Evolutionary conservation across 805 yeast species (phyloP).

Genomic region (Wickerhamomyces silvicola): DNA sequence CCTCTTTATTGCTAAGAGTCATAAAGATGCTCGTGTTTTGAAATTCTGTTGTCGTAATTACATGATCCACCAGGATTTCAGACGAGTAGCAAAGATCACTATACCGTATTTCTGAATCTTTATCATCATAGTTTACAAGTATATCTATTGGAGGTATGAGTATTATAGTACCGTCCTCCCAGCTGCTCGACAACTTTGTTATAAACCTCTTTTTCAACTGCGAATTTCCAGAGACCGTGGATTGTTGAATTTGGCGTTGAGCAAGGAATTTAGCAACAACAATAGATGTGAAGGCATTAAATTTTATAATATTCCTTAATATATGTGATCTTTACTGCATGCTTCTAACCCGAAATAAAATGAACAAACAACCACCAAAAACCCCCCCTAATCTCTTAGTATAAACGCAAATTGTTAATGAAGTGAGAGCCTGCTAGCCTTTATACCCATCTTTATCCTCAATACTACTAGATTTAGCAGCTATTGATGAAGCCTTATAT

Average conservation of each 20-base stretch:
- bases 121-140: constrained; percentile 35
- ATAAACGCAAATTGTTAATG: too few relatives aligned
- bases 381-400: too few relatives aligned
- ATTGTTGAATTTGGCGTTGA: constrained; percentile 62
- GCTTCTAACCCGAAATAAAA: too few relatives aligned
- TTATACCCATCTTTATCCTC: too few relatives aligned
- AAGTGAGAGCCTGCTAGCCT: too few relatives aligned
- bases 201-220: constrained; percentile 43
- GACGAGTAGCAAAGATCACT: constrained; percentile 49
- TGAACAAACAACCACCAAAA: too few relatives aligned
- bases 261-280: constrained; percentile 51
- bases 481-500: neutral
- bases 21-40: constrained; percentile 34
- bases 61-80: constrained; percentile 60
- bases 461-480: neutral
- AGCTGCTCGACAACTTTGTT: constrained; percentile 27
- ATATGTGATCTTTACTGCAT: too few relatives aligned
- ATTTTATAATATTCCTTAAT: too few relatives aligned
- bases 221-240: constrained; percentile 42
- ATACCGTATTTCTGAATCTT: constrained; percentile 31
- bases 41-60: constrained; percentile 35
- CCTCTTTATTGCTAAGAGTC: constrained; percentile 51
- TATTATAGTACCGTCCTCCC: constrained; percentile 43
- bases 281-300: constrained; percentile 45
- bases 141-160: constrained; percentile 57